Percentiles rank a stretch among this genome's conserved stretches.
These are phyloP conservation scores for Vaccinium vitisidaea DNA, from an alignment of 148 eudicot species.

Conservation along the genomic window DNA sequence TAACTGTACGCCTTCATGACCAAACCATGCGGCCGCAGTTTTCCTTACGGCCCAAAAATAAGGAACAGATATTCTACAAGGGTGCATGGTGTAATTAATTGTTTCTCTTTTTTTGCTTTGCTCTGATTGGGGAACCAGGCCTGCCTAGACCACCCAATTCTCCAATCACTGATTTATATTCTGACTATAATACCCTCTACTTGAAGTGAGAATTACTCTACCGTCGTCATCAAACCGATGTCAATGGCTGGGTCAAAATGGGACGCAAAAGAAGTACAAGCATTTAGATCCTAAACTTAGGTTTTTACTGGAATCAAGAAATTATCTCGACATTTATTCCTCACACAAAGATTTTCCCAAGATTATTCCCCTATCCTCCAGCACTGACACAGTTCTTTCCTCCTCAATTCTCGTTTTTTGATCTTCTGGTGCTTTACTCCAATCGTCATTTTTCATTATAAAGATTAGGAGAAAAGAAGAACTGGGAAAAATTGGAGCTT, in stretches of 20 bases:
- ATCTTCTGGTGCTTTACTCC: not conserved
- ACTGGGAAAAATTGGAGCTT: not conserved
- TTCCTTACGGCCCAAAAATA: not conserved
- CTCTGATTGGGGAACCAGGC: not conserved
- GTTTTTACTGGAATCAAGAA: not conserved
- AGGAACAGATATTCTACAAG: not conserved
- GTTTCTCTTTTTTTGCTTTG: not conserved
- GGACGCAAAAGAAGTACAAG: not conserved
- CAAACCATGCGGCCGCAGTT: too few relatives aligned
- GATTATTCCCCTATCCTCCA: not conserved
- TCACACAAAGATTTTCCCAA: not conserved
- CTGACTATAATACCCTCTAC: not conserved
- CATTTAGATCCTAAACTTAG: not conserved
- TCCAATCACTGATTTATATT: not conserved
- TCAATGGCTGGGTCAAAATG: not conserved
- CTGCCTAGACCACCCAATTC: not conserved
- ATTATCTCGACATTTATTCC: not conserved
- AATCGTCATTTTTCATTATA: not conserved
- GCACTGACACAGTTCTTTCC: not conserved
- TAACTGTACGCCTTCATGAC: too few relatives aligned
- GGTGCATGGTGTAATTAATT: not conserved
- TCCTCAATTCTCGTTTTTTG: constrained; percentile 3
- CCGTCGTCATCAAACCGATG: not conserved
- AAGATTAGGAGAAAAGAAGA: not conserved
- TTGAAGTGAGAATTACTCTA: not conserved